A percentile compares a stretch with the other conserved stretches of the same genome.
phyloP scores from a whole-genome alignment of 2,329 filamentous ascomycete species.

The Tympanopsis confertula region DNA sequence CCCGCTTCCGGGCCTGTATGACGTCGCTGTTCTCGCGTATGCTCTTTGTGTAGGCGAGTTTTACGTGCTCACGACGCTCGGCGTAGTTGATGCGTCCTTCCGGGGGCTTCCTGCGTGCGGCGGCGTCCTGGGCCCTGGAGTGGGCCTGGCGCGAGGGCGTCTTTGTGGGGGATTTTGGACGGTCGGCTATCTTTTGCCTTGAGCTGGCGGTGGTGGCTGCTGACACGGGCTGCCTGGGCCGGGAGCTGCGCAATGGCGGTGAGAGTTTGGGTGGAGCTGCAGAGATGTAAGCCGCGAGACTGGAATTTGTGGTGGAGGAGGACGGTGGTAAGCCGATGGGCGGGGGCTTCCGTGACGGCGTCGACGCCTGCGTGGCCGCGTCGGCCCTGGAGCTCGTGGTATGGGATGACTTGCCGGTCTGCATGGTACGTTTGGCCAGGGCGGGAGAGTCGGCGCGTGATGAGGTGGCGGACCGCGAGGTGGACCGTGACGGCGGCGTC shows the following conservation, averaged over 20 bases:
- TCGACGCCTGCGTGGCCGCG: too few species aligned
- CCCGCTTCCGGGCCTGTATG: conserved; percentile 37
- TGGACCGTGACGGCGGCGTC: neutral
- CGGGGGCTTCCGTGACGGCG: neutral
- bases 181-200: conserved; percentile 51
- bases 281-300: conserved; percentile 65
- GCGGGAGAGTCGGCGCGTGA: neutral
- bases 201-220: conserved; percentile 62
- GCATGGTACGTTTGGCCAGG: neutral
- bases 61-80: conserved; percentile 69
- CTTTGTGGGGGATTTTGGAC: conserved; percentile 32
- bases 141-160: conserved; percentile 3
- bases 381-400: neutral
- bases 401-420: neutral
- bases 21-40: conserved; percentile 58
- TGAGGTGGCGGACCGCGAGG: too few species aligned
- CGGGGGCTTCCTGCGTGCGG: conserved; percentile 33
- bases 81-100: conserved; percentile 76
- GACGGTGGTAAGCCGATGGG: conserved; percentile 21
- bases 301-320: conserved; percentile 34
- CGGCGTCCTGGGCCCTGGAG: neutral
- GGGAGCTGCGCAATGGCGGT: conserved; percentile 68
- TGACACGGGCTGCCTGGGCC: conserved; percentile 70
- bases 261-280: conserved; percentile 62
- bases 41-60: conserved; percentile 76